Evolutionary conservation across 2,329 filamentous ascomycete species (phyloP).

Genomic region (Chaetoscypha palmicola): DNA sequence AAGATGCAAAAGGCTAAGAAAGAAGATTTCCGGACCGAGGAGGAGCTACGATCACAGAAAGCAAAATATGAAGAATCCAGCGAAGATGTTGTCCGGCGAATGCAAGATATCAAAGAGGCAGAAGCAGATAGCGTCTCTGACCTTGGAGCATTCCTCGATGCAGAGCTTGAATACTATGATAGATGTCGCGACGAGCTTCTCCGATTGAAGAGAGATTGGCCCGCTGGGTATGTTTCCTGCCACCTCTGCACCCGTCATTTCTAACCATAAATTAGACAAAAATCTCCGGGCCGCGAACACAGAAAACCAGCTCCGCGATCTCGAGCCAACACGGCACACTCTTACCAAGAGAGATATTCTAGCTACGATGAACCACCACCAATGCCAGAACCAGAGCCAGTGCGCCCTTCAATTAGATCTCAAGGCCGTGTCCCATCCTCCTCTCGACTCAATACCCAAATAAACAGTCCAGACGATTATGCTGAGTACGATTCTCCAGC

Average conservation of each 20-base stretch:
- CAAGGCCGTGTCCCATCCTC: constrained; percentile 25
- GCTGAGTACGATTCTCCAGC: constrained; percentile 28
- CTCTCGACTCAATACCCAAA: constrained; percentile 17
- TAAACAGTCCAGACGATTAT: constrained; percentile 26
- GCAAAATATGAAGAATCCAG: constrained; percentile 94
- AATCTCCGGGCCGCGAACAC: constrained; percentile 20
- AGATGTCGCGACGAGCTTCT: constrained; percentile 78
- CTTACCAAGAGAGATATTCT: constrained; percentile 53
- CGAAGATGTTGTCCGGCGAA: constrained; percentile 83
- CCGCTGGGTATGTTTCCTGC: constrained; percentile 52
- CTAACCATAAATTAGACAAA: too few relatives aligned
- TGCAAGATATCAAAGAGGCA: constrained; percentile 94
- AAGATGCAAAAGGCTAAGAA: constrained; percentile 93
- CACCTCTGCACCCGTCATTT: too few relatives aligned
- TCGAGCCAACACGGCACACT: constrained; percentile 57
- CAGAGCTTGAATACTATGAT: constrained; percentile 86
- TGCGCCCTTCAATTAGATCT: constrained; percentile 47
- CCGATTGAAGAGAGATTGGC: constrained; percentile 63
- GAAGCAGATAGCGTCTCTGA: constrained; percentile 78
- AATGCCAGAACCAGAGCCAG: constrained; percentile 36
- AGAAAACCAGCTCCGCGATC: constrained; percentile 34
- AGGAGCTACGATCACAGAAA: constrained; percentile 84
- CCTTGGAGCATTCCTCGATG: constrained; percentile 74
- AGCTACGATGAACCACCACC: constrained; percentile 42
- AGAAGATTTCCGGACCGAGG: constrained; percentile 88